phyloP scores from a whole-genome alignment of 2,329 filamentous ascomycete genomes.

The Ascomycota sp. region DNA sequence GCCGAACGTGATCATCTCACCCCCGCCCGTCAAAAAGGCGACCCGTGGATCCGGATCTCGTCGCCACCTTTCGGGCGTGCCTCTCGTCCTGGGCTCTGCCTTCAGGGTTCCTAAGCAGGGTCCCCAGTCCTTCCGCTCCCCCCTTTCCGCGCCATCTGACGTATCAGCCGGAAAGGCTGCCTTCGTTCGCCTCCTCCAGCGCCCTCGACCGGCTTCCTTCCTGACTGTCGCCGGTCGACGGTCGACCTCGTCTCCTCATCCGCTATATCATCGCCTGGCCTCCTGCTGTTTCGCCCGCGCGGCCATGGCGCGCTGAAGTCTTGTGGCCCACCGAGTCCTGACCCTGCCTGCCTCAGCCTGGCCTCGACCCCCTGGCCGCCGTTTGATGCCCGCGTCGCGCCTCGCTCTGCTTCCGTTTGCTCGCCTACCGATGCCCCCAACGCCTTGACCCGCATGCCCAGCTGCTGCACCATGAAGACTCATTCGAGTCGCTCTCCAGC shows the following conservation, averaged over 20 bases:
- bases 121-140: not conserved
- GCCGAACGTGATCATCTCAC: too few species aligned
- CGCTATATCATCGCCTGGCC: too few species aligned
- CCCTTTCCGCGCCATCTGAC: conserved; percentile 1
- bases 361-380: not conserved
- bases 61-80: conserved; percentile 3
- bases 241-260: not conserved
- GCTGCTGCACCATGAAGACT: conserved; percentile 27
- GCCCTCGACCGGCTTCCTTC: too few species aligned
- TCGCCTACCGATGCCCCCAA: too few species aligned
- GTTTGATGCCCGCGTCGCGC: not conserved
- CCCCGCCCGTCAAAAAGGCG: not conserved
- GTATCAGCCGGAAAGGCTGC: conserved; percentile 1
- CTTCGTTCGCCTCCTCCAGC: too few species aligned
- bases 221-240: too few species aligned
- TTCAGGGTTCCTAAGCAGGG: conserved; percentile 1
- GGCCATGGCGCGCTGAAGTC: too few species aligned
- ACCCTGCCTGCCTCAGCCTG: not conserved
- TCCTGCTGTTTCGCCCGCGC: too few species aligned
- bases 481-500: conserved; percentile 16
- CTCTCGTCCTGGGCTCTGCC: too few species aligned
- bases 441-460: conserved; percentile 12
- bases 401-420: conserved; percentile 8
- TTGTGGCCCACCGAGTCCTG: too few species aligned
- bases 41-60: conserved; percentile 2